A percentile compares a stretch with the other conserved stretches of the same genome.
These are phyloP conservation scores for Vishniacozyma victoriae DNA, from an alignment of 768 basidiomycete species.

Conservation along the genomic window DNA sequence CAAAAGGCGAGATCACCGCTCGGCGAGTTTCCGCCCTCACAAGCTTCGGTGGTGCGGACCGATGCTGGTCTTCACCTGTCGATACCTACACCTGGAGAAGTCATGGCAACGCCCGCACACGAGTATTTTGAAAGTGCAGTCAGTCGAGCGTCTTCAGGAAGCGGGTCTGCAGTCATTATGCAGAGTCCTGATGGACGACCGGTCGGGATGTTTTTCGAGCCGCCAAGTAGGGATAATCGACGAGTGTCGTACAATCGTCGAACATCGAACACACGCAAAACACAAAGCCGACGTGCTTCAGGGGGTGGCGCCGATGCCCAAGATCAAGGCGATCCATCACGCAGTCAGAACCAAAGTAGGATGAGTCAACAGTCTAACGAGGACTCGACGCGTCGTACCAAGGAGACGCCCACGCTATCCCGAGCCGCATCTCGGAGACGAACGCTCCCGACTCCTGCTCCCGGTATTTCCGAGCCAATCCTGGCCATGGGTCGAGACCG, in stretches of 20 bases:
- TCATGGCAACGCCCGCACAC: constrained; percentile 45
- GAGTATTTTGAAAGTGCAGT: constrained; percentile 70
- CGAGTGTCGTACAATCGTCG: constrained; percentile 10
- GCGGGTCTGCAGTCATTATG: constrained; percentile 80
- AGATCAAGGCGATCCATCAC: too few species aligned
- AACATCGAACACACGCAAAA: constrained; percentile 7
- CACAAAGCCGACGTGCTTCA: constrained; percentile 15
- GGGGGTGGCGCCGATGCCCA: constrained; percentile 3
- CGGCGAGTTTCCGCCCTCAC: constrained; percentile 22
- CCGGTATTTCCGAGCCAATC: too few species aligned
- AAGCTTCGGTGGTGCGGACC: constrained; percentile 19
- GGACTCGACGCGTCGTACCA: not conserved
- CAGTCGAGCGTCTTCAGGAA: constrained; percentile 49
- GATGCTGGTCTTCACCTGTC: constrained; percentile 21
- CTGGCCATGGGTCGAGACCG: constrained; percentile 31
- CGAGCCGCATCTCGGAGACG: constrained; percentile 12
- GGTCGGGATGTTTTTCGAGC: constrained; percentile 93
- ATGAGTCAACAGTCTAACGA: not conserved
- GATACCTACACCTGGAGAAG: constrained; percentile 35
- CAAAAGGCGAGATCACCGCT: constrained; percentile 23
- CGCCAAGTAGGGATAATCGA: constrained; percentile 46
- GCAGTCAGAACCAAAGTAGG: not conserved
- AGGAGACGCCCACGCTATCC: not conserved
- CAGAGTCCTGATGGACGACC: constrained; percentile 90
- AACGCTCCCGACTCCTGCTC: constrained; percentile 18